These are phyloP conservation scores for Thelonectria blattea DNA, from an alignment of 2,329 filamentous ascomycete species.

Conservation along the genomic window DNA sequence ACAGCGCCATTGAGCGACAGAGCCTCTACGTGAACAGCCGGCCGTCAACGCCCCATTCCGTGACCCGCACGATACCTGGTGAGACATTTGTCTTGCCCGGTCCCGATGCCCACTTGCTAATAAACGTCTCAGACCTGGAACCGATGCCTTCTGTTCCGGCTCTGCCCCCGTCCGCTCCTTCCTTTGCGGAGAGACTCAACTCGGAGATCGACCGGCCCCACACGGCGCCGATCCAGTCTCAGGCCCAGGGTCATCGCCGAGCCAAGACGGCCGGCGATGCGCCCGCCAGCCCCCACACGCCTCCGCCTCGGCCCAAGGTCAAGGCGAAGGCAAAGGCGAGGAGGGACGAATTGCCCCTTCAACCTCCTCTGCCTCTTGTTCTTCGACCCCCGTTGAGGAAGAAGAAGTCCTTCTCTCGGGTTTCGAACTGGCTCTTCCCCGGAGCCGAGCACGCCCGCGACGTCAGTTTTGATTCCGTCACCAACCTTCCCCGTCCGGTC, in stretches of 20 bases:
- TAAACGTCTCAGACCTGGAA: slow-evolving; percentile 48
- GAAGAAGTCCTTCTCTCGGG: slow-evolving; percentile 70
- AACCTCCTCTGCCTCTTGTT: slow-evolving; percentile 64
- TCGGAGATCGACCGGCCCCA: slow-evolving; percentile 49
- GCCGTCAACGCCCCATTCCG: slow-evolving; percentile 57
- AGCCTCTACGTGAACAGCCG: slow-evolving; percentile 62
- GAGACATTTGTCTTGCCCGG: slow-evolving; percentile 27
- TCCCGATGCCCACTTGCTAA: slow-evolving; percentile 26
- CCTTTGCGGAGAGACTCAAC: slow-evolving; percentile 62
- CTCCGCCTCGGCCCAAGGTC: slow-evolving; percentile 25
- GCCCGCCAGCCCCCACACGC: slow-evolving; percentile 38
- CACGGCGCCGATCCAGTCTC: slow-evolving; percentile 44
- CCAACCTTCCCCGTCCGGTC: slow-evolving; percentile 60
- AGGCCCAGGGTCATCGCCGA: slow-evolving; percentile 36
- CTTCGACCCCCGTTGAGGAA: slow-evolving; percentile 66
- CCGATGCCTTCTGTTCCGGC: slow-evolving; percentile 63
- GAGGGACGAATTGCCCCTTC: slow-evolving; percentile 49
- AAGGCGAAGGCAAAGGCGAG: slow-evolving; percentile 15
- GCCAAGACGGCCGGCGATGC: slow-evolving; percentile 41
- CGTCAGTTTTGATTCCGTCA: slow-evolving; percentile 57
- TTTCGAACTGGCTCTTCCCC: slow-evolving; percentile 65
- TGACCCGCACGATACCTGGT: slow-evolving; percentile 42
- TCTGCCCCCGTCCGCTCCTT: slow-evolving; percentile 61
- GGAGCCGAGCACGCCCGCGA: slow-evolving; percentile 46
- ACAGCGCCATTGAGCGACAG: slow-evolving; percentile 65